These are phyloP conservation scores for Cucumis sativus DNA, from an alignment of 306 rosid species.

Conservation along the genomic window Cucumber_9930_V3 NC_026658.2:23509501-23510000, in stretches of 20 bases:
- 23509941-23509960: constrained; percentile 61
- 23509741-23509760: constrained; percentile 18
- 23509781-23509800: constrained; percentile 23
- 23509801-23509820: constrained; percentile 76
- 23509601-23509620: constrained; percentile 21
- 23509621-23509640: constrained; percentile 16
- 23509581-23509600: constrained; percentile 16
- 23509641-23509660: constrained; percentile 4
- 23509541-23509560: constrained; percentile 8
- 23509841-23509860: constrained; percentile 41
- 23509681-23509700: constrained; percentile 17
- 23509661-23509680: constrained; percentile 18
- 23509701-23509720: constrained; percentile 18
- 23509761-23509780: constrained; percentile 15
- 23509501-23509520: constrained; percentile 9
- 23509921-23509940: constrained; percentile 39
- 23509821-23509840: constrained; percentile 75
- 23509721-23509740: not conserved
- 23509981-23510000: constrained; percentile 48
- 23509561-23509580: constrained; percentile 9
- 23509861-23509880: constrained; percentile 84
- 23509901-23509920: constrained; percentile 23
- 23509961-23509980: constrained; percentile 49
- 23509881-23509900: constrained; percentile 49
- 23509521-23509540: constrained; percentile 5